phyloP scores from a whole-genome alignment of 352 stramenopile genomes.

The Synura sp. region DNA sequence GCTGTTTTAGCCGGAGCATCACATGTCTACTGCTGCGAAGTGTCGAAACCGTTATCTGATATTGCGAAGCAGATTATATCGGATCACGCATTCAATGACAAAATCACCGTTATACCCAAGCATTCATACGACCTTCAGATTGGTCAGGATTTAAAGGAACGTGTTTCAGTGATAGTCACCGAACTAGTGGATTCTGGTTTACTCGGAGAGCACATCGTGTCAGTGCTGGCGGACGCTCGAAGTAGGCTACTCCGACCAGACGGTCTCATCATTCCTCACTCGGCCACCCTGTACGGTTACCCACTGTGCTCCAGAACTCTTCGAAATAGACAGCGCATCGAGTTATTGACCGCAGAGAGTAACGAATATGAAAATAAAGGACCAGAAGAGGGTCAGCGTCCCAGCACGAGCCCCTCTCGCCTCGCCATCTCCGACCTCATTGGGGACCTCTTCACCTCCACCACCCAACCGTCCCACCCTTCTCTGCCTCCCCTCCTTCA shows the following conservation, averaged over 20 bases:
- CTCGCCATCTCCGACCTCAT: too few species aligned
- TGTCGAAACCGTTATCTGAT: conserved; percentile 72
- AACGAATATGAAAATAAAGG: too few species aligned
- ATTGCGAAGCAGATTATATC: conserved; percentile 56
- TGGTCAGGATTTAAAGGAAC: background rate
- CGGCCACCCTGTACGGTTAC: conserved; percentile 60
- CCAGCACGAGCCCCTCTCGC: too few species aligned
- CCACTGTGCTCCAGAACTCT: background rate
- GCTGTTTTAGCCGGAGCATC: conserved; percentile 69
- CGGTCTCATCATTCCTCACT: conserved; percentile 62
- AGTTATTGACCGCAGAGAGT: too few species aligned
- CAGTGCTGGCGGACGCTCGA: conserved; percentile 68
- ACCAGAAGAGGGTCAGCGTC: too few species aligned
- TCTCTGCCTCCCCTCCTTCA: background rate
- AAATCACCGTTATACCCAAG: conserved; percentile 42
- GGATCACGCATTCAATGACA: background rate
- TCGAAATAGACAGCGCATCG: background rate
- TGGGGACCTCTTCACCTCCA: too few species aligned
- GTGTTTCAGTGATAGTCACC: conserved; percentile 68
- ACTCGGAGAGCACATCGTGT: conserved; percentile 75
- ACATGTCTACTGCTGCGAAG: conserved; percentile 84
- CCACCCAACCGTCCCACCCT: too few species aligned
- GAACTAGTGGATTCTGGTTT: conserved; percentile 84
- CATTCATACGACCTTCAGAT: conserved; percentile 43
- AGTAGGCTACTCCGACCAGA: conserved; percentile 59